Conservation (phyloP, 1,139 yeast genomes). For the Geotrichum cucujoidarum region DNA sequence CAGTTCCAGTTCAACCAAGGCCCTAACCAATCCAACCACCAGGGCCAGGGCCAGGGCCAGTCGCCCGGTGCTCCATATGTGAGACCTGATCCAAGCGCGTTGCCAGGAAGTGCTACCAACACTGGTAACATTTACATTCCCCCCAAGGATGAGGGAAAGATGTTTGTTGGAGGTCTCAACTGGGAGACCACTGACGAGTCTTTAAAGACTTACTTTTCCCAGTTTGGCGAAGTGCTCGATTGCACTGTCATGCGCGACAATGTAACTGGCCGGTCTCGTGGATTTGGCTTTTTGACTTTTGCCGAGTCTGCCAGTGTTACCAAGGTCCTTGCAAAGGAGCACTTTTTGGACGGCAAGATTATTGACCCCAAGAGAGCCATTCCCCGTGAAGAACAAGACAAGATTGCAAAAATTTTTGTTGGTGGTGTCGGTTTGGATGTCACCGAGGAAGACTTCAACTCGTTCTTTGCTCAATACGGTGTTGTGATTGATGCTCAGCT, state of each 20-base stretch:
- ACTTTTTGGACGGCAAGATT: conserved; percentile 89
- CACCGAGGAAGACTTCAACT: conserved; percentile 84
- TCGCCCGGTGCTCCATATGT: background rate
- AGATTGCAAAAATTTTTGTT: conserved; percentile 94
- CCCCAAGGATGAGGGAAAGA: conserved; percentile 63
- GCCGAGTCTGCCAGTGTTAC: conserved; percentile 78
- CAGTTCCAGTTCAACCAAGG: background rate
- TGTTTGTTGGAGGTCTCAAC: conserved; percentile 97
- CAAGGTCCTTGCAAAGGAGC: conserved; percentile 81
- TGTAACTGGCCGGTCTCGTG: conserved; percentile 88
- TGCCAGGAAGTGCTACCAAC: conserved; percentile 21
- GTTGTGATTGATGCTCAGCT: conserved; percentile 93
- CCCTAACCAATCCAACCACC: background rate
- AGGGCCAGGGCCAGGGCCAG: background rate
- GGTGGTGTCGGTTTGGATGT: conserved; percentile 98
- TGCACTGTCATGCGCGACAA: conserved; percentile 93
- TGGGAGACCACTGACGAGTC: conserved; percentile 94
- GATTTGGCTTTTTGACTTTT: conserved; percentile 93
- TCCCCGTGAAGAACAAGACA: conserved; percentile 96
- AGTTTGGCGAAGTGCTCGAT: conserved; percentile 87
- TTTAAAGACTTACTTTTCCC: conserved; percentile 72
- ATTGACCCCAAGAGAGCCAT: conserved; percentile 98
- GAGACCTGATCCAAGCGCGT: conserved; percentile 15
- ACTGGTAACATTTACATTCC: conserved; percentile 41
- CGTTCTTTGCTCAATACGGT: conserved; percentile 86